Evolutionary conservation across 2,329 filamentous ascomycete genomes (phyloP).

Genomic region (Ascocoryne sarcoides): DNA sequence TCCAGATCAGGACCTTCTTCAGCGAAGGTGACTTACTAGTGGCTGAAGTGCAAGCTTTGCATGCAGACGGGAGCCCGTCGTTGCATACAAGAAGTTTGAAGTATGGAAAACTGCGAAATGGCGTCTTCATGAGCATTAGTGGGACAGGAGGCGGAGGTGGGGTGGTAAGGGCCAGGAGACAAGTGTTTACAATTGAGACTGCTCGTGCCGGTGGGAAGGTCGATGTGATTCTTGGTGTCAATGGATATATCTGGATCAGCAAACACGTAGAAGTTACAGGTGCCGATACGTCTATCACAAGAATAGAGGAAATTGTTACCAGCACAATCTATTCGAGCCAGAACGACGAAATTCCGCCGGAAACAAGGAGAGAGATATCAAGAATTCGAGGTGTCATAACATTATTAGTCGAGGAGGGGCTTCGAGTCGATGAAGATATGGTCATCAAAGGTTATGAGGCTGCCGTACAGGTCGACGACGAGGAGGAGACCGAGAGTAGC

Average conservation of each 20-base stretch:
- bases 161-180: conserved; percentile 73
- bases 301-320: conserved; percentile 79
- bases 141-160: conserved; percentile 73
- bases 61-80: conserved; percentile 75
- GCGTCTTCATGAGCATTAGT: conserved; percentile 73
- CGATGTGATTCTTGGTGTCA: conserved; percentile 85
- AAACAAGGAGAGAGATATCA: conserved; percentile 81
- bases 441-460: conserved; percentile 76
- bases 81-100: conserved; percentile 85
- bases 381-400: conserved; percentile 73
- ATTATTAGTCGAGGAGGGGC: conserved; percentile 71
- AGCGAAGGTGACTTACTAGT: conserved; percentile 89
- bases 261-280: conserved; percentile 64
- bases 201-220: conserved; percentile 53
- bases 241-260: conserved; percentile 93
- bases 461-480: conserved; percentile 63
- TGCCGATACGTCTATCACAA: conserved; percentile 53
- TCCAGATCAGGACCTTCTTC: conserved; percentile 97
- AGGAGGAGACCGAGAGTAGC: conserved; percentile 46
- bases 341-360: conserved; percentile 73
- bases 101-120: conserved; percentile 93
- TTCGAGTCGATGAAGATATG: conserved; percentile 84
- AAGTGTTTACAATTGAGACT: conserved; percentile 75
- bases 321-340: conserved; percentile 88
- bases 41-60: conserved; percentile 87